A percentile compares a stretch with the other conserved stretches of the same genome.
phyloP scores from a whole-genome alignment of 257 asterid genomes.

The Solanum boliviense region DNA sequence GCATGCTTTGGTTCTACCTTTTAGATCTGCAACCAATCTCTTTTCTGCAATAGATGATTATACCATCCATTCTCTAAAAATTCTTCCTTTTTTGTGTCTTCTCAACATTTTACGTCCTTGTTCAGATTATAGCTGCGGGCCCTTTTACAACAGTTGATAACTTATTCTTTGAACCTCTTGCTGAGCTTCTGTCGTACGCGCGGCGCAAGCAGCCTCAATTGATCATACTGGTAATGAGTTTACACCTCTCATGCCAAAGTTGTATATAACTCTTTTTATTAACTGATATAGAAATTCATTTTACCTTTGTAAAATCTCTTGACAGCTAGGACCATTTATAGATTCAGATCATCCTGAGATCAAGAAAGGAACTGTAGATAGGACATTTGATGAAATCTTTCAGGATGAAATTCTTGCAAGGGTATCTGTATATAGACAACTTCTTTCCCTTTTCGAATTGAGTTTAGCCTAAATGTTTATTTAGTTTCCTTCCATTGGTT shows the following conservation, averaged over 20 bases:
- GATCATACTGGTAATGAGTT: conserved; percentile 60
- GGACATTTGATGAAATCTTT: conserved; percentile 69
- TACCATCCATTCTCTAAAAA: conserved; percentile 2
- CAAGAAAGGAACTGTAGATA: conserved; percentile 51
- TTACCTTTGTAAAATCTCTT: conserved; percentile 24
- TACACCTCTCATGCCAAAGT: background rate
- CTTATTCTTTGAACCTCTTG: conserved; percentile 76
- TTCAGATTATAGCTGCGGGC: conserved; percentile 92
- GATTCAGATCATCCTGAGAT: conserved; percentile 91
- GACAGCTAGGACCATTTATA: conserved; percentile 81
- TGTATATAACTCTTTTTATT: conserved; percentile 1
- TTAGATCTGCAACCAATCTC: background rate
- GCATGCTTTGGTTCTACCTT: background rate
- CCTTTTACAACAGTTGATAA: conserved; percentile 87
- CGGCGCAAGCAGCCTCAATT: conserved; percentile 88
- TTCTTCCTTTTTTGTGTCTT: background rate
- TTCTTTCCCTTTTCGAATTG: background rate
- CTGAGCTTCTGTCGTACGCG: conserved; percentile 81
- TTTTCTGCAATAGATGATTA: background rate
- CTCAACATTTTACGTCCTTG: conserved; percentile 2
- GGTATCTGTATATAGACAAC: conserved; percentile 25
- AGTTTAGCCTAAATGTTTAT: conserved; percentile 3
- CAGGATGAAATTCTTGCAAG: conserved; percentile 66
- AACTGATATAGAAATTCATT: background rate
- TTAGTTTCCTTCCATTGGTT: background rate